Evolutionary conservation across 176 grass and related monocot genomes (phyloP).

Genomic region (Bromus sterilis): DNA sequence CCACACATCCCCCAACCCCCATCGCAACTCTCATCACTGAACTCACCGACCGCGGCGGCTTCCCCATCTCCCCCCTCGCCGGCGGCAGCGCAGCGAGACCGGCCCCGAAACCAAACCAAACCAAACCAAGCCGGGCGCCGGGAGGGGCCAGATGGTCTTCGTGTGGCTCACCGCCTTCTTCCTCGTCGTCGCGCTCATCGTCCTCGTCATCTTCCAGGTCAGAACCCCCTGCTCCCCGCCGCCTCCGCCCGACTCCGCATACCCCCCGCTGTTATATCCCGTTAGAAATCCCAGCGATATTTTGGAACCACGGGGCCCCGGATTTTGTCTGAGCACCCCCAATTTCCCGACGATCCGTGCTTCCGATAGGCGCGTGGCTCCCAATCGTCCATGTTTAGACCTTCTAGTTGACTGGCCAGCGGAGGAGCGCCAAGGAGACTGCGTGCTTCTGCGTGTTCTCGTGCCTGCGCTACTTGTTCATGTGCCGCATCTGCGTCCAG

Average conservation of each 20-base stretch:
- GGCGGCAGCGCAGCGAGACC: constrained; percentile 9
- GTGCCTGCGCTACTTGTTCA: neutral
- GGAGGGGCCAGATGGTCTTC: constrained; percentile 59
- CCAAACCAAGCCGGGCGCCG: neutral
- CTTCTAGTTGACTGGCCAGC: neutral
- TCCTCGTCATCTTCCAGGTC: constrained; percentile 95
- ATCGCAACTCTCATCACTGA: too few relatives aligned
- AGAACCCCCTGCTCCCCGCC: neutral
- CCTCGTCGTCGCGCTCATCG: constrained; percentile 77
- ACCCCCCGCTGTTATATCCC: neutral
- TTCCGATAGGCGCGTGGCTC: neutral
- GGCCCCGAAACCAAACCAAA: neutral
- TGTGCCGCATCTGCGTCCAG: neutral
- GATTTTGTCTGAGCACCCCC: neutral
- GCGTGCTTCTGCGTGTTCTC: neutral
- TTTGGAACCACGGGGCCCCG: neutral
- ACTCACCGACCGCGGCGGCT: neutral
- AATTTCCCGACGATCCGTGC: neutral
- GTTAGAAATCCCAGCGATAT: neutral
- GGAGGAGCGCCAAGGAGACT: neutral
- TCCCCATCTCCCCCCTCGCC: neutral
- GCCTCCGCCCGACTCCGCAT: neutral
- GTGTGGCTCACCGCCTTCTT: constrained; percentile 91
- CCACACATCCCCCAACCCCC: too few relatives aligned
- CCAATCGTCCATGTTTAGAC: neutral